Conservation (phyloP, 768 basidiomycete genomes). For the Tricholoma sp. region DNA sequence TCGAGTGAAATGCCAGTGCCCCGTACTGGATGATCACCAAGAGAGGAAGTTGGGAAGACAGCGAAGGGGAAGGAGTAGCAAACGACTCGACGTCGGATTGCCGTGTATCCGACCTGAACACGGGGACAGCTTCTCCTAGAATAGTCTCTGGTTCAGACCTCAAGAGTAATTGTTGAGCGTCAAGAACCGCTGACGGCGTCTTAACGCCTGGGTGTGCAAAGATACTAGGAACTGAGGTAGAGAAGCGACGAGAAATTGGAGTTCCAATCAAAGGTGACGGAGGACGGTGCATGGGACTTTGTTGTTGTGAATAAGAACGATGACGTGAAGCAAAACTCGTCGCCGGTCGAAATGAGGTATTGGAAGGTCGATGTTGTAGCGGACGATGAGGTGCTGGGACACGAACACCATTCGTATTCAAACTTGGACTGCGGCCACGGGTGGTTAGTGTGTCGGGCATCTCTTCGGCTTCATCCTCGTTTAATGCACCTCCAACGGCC, state of each 20-base stretch:
- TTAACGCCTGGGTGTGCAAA: slow-evolving; percentile 82
- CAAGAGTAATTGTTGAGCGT: slow-evolving; percentile 59
- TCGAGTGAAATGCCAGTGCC: slow-evolving; percentile 80
- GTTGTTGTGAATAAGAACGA: slow-evolving; percentile 28
- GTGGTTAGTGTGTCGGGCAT: slow-evolving; percentile 12
- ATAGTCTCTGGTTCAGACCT: slow-evolving; percentile 33
- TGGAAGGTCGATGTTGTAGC: slow-evolving; percentile 26
- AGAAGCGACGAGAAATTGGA: slow-evolving; percentile 47
- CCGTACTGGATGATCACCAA: slow-evolving; percentile 89
- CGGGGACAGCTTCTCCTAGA: slow-evolving; percentile 41
- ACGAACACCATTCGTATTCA: slow-evolving; percentile 16
- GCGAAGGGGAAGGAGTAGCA: slow-evolving; percentile 54
- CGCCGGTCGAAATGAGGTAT: slow-evolving; percentile 22
- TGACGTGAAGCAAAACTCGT: slow-evolving; percentile 23
- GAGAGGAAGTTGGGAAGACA: slow-evolving; percentile 72
- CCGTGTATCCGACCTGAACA: slow-evolving; percentile 32
- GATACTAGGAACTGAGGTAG: slow-evolving; percentile 62
- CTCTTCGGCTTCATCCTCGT: slow-evolving; percentile 26
- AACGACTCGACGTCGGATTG: slow-evolving; percentile 34
- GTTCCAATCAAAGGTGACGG: slow-evolving; percentile 29
- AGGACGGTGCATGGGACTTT: slow-evolving; percentile 24
- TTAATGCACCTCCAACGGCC: slow-evolving; percentile 22
- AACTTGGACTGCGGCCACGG: slow-evolving; percentile 14
- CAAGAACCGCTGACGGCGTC: slow-evolving; percentile 68
- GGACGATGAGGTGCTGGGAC: slow-evolving; percentile 21